These are phyloP conservation scores for Botrytis medusae DNA, from an alignment of 2,329 filamentous ascomycete genomes.

Conservation along the genomic window DNA sequence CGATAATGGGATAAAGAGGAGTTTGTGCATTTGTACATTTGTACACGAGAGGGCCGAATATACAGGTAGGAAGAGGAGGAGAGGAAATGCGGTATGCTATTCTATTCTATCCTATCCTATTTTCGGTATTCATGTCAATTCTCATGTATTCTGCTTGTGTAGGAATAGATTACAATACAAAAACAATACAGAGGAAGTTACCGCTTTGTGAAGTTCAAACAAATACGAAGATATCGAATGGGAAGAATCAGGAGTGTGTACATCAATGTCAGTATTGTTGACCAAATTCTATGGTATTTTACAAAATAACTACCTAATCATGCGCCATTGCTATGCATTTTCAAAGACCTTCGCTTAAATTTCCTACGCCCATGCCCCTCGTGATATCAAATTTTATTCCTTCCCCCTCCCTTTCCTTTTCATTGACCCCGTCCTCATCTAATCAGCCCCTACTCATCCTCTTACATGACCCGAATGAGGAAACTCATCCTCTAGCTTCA, in stretches of 20 bases:
- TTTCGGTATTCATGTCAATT: too few relatives aligned
- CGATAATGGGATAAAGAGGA: too few relatives aligned
- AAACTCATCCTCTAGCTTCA: slow-evolving; percentile 94
- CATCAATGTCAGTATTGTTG: not conserved
- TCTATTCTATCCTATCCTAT: too few relatives aligned
- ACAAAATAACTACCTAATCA: slow-evolving; percentile 8
- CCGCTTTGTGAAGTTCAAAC: too few relatives aligned
- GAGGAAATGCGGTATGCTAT: too few relatives aligned
- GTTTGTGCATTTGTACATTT: too few relatives aligned
- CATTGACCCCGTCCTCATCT: not conserved
- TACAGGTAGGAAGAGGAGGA: too few relatives aligned
- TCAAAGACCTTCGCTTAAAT: not conserved
- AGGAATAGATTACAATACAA: too few relatives aligned
- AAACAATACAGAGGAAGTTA: too few relatives aligned
- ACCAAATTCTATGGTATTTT: slow-evolving; percentile 13
- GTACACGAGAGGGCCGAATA: too few relatives aligned
- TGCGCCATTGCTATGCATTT: slow-evolving; percentile 17
- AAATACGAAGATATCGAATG: not conserved
- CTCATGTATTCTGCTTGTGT: too few relatives aligned
- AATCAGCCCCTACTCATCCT: not conserved
- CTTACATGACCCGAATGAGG: slow-evolving; percentile 46
- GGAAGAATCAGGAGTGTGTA: not conserved
- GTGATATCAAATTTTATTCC: not conserved
- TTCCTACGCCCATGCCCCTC: slow-evolving; percentile 9
- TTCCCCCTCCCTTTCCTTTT: not conserved